Evolutionary conservation across 352 stramenopile genomes (phyloP), one percentile per base, ranked within the genome.

Genomic region (Globisporangium mamillatum): DNA sequence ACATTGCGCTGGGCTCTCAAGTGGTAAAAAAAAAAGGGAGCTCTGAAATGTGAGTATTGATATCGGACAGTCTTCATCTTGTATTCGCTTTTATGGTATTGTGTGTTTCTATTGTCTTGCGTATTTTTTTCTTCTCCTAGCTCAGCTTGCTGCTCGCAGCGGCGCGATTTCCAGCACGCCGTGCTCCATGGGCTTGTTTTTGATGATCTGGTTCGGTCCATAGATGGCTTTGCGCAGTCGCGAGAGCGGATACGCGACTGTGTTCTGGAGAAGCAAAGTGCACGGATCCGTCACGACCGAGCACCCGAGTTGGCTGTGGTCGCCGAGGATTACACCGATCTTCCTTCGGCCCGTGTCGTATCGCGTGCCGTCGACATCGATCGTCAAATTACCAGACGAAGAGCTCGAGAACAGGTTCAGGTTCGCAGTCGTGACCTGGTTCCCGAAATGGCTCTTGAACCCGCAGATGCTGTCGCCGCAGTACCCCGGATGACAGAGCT

Each of bases 391-490:
- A 14, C 4, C 80, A 34, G 66, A 24, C 63, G 72, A 18, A 9
- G 64, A 67, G 48, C 62, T 65, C 22, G 64, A 66, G 44, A 94
- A 76, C 10, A 94, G 67, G 44, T 77, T 87, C 41, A 94, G 72
- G 61, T 94, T 92, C 0, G 86, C 86, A 2, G 86, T 93, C 34
- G 86, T 92, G 29, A 90, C 86, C 67, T 94, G 86, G 75, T 94
- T 94, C 57, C 84, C 86, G 54, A 94, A 92, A 63, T 94, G 84
- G 75, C 82, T 91, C 68, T 88, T 90, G 66, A 82, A 86, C 3
- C 86, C 86, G 25, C 78, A 89, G 38, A 93, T 72, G 60, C 80
- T 91, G 72, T 93, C 86, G 18, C 84, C 84, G 54, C 80, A 91
- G 69, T 94, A 93, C 0, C 84, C 81, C 1, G 84, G 83, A 46